phyloP scores from a whole-genome alignment of 768 basidiomycete species.

The Lactarius akahatsu region DNA sequence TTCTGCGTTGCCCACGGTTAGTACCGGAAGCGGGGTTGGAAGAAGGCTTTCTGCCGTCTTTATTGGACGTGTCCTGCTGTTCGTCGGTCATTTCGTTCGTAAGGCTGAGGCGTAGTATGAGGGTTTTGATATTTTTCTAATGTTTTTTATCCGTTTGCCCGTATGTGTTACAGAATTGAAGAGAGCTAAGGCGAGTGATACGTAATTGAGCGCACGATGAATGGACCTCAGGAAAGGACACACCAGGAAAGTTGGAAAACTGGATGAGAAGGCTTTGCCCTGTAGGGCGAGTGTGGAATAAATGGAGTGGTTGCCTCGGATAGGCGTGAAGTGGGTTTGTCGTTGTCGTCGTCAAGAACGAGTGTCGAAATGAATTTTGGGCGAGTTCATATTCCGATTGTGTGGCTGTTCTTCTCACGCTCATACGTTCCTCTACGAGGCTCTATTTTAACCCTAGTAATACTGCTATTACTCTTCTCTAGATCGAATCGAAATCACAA shows the following conservation, averaged over 20 bases:
- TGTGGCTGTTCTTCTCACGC: constrained; percentile 27
- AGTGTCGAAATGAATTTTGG: constrained; percentile 2
- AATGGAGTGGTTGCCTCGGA: constrained; percentile 56
- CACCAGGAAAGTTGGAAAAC: constrained; percentile 49
- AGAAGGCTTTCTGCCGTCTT: constrained; percentile 71
- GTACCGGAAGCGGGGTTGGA: constrained; percentile 39
- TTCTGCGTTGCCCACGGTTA: constrained; percentile 60
- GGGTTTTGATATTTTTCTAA: constrained; percentile 43
- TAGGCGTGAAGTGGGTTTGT: constrained; percentile 51
- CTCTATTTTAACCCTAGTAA: not conserved
- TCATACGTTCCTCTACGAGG: not conserved
- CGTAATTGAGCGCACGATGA: constrained; percentile 7
- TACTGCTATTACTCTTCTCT: constrained; percentile 23
- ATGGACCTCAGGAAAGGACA: constrained; percentile 24
- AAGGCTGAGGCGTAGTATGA: constrained; percentile 42
- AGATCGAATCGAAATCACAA: constrained; percentile 36
- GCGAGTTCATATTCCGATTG: constrained; percentile 27
- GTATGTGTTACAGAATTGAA: constrained; percentile 25
- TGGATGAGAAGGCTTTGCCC: constrained; percentile 72
- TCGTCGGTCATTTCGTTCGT: constrained; percentile 91
- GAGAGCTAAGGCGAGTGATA: constrained; percentile 13
- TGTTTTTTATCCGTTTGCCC: constrained; percentile 35
- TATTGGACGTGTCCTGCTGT: constrained; percentile 50
- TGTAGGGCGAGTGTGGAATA: constrained; percentile 81
- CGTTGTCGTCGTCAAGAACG: constrained; percentile 34